phyloP scores from a whole-genome alignment of 352 stramenopile genomes.

The Pythium phragmitis region DNA sequence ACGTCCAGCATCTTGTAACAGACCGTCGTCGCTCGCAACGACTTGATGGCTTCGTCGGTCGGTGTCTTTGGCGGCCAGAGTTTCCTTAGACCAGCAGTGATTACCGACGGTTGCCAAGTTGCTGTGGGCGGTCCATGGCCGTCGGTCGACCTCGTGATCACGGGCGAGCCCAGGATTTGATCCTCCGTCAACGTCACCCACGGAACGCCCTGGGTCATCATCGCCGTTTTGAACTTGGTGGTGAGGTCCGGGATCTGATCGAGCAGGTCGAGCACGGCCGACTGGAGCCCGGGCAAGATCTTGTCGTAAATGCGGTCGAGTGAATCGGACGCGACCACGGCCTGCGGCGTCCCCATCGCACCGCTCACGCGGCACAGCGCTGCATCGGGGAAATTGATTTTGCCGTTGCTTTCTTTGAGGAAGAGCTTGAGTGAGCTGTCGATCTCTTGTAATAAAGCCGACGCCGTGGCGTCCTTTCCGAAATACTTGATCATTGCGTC shows the following conservation, averaged over 20 bases:
- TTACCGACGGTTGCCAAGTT: slow-evolving; percentile 30
- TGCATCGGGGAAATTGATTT: slow-evolving; percentile 43
- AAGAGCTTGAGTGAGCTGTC: slow-evolving; percentile 34
- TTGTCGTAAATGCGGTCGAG: slow-evolving; percentile 38
- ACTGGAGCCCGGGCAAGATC: slow-evolving; percentile 33
- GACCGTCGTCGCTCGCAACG: slow-evolving; percentile 30
- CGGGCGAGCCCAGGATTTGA: slow-evolving; percentile 30
- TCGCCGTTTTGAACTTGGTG: slow-evolving; percentile 22
- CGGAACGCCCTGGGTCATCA: slow-evolving; percentile 20
- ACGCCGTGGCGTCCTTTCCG: slow-evolving; percentile 23
- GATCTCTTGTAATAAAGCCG: slow-evolving; percentile 28
- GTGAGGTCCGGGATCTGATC: slow-evolving; percentile 23
- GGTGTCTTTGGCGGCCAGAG: slow-evolving; percentile 49
- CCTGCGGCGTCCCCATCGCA: neutral
- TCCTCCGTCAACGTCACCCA: slow-evolving; percentile 18
- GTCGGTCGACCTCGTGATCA: slow-evolving; percentile 30
- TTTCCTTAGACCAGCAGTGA: slow-evolving; percentile 36
- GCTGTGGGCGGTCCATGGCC: slow-evolving; percentile 25
- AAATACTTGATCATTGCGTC: slow-evolving; percentile 32
- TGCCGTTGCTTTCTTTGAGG: slow-evolving; percentile 31
- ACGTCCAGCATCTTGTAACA: slow-evolving; percentile 46
- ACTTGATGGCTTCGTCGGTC: slow-evolving; percentile 19
- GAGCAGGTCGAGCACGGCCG: slow-evolving; percentile 29
- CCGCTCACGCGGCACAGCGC: slow-evolving; percentile 35
- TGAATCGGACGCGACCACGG: slow-evolving; percentile 24